Percentiles rank a stretch among this genome's conserved stretches.
These are phyloP conservation scores for Talaromyces nanjingensis DNA, from an alignment of 495 filamentous ascomycete genomes.

Conservation along the genomic window DNA sequence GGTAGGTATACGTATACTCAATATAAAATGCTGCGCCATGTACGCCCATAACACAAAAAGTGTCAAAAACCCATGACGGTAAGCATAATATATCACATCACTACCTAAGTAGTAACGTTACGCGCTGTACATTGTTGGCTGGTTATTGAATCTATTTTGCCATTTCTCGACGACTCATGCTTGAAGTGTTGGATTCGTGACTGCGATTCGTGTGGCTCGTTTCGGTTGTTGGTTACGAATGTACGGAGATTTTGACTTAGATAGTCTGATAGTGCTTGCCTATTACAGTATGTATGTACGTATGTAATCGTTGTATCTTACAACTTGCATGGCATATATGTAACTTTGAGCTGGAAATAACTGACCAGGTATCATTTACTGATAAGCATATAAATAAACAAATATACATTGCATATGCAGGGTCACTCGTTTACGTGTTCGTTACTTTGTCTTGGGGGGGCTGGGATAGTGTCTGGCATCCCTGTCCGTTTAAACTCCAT, in stretches of 20 bases:
- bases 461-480: neutral
- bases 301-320: neutral
- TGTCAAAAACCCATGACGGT: no score
- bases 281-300: neutral
- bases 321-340: neutral
- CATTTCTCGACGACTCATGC: no score
- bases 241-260: neutral
- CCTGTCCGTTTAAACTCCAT: neutral
- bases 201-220: no score
- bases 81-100: no score
- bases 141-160: no score
- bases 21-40: neutral
- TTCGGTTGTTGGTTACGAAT: neutral
- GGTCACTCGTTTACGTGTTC: neutral
- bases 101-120: no score
- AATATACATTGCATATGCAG: slow-evolving; percentile 4
- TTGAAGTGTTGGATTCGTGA: no score
- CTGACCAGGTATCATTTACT: neutral
- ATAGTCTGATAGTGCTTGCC: neutral
- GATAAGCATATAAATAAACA: neutral
- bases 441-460: neutral
- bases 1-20: neutral
- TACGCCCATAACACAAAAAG: no score
- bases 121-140: no score
- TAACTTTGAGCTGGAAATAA: neutral